Evolutionary conservation across 768 basidiomycete genomes (phyloP), one percentile per base, ranked within the genome.

Genomic region (Agaricus sinodeliciosus): DNA sequence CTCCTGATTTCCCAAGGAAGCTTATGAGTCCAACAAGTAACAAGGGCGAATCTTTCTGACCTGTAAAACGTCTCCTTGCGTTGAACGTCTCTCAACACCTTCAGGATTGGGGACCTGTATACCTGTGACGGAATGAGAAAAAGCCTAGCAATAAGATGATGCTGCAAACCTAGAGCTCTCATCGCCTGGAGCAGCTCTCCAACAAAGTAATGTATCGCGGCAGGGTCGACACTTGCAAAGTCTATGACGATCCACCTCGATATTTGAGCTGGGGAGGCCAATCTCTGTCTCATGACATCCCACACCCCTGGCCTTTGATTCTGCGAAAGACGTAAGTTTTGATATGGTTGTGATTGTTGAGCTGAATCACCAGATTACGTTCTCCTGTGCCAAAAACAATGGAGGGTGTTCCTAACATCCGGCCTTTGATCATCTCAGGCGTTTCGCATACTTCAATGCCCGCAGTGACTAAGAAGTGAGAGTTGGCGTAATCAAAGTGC

Each of bases 381-480:
- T 50, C 49, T n/a, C 15, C 12, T n/a, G 39, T 40, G 16, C 26
- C 28, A 27, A 73, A 76, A 6, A 55, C 19, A 25, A 76, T 70
- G 0, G 47, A 42, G 0, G 73, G 72, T 0, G 65, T 57, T 2
- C 64, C 59, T 1, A 76, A 60, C 27, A 72, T 48, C 22, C 71
- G 69, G 0, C 75, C 74, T 2, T 63, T 61, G 2, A 76, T 66
- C 0, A 58, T 8, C 9, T 67, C 56, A 1, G 74, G 71, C 1
- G 41, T 15, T 1, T 60, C 53, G 7, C 60, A 49, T 0, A 79
- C 62, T 5, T 39, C 48, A 50, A 80, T 67, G 3, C 68, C 67
- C 0, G 77, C 71, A 16, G 71, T 72, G 18, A 54, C 54, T 26
- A 80, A 59, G 49, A 73, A 79, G 7, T 70, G 61, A 0, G 78